Conservation (phyloP, 257 asterid species). For the Leonotis leonurus region DNA sequence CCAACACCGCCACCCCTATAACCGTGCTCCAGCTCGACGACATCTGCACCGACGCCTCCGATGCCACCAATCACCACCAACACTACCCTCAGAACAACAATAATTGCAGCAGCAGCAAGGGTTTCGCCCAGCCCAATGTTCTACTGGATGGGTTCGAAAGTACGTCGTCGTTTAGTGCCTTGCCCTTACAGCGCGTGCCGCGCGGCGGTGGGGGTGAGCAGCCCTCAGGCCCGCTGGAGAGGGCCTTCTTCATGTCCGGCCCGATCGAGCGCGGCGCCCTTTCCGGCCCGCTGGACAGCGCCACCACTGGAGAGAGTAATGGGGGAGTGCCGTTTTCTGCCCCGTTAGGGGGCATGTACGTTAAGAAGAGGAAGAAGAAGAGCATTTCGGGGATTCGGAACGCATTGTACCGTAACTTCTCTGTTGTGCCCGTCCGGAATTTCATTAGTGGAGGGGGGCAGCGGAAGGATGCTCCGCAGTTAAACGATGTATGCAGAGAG, state of each 20-base stretch:
- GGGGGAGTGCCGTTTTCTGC: slow-evolving; percentile 82
- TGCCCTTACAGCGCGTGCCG: slow-evolving; percentile 87
- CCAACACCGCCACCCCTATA: slow-evolving; percentile 73
- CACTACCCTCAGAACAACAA: slow-evolving; percentile 1
- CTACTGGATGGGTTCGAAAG: slow-evolving; percentile 79
- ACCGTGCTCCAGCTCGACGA: slow-evolving; percentile 67
- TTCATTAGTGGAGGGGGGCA: slow-evolving; percentile 54
- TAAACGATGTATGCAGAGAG: slow-evolving; percentile 36
- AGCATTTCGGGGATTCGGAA: slow-evolving; percentile 65
- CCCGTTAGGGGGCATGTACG: slow-evolving; percentile 67
- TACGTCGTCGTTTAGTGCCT: slow-evolving; percentile 75
- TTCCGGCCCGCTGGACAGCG: slow-evolving; percentile 71
- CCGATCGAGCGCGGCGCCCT: slow-evolving; percentile 92
- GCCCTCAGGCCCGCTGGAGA: slow-evolving; percentile 62
- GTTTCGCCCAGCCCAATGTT: slow-evolving; percentile 31
- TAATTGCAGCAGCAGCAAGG: slow-evolving; percentile 25
- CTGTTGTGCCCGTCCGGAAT: slow-evolving; percentile 81
- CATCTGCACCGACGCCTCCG: slow-evolving; percentile 44
- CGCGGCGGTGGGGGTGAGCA: slow-evolving; percentile 49
- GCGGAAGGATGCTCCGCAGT: slow-evolving; percentile 39
- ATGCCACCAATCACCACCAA: slow-evolving; percentile 9
- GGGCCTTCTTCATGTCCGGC: slow-evolving; percentile 92
- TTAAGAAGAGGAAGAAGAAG: slow-evolving; percentile 68
- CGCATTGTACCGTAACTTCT: slow-evolving; percentile 68
- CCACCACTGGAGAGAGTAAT: slow-evolving; percentile 25